Base-by-base conservation (phyloP, 768 basidiomycete genomes). In the Pleurotus cornucopiae region DNA sequence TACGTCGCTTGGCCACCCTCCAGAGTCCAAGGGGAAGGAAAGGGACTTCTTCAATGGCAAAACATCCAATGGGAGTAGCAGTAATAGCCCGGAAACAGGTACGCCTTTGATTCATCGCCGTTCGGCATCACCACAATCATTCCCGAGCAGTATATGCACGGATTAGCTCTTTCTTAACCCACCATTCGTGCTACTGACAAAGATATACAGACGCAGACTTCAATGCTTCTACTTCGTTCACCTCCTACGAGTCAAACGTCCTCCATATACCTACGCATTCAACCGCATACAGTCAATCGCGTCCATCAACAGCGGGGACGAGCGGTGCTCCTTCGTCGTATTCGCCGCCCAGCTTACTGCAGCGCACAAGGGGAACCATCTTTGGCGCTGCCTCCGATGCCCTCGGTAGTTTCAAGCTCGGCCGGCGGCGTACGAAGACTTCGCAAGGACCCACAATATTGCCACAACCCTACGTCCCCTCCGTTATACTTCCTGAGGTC, bases 401-500 rank as follows among this genome's bases (percentile, higher is more conserved):
- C 0, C 65, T 85, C 26, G 51, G 51, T 34, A 67, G 72, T 55
- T 69, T 81, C 55, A 82, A 70, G 61, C 73, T 83, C 53, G 76
- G 76, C 23, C 76, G 78, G 34, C 78, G 73, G 55, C 69, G 70
- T 45, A 40, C 51, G 16, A 78, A 76, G 47, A 61, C 72, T 55
- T 73, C 69, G 40, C 61, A 55, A 18, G 51, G 63, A 13, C 55
- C 68, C 37, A 62, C 75, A n/a, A 69, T 65, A 52, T 39, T 14
- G 9, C 38, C 37, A 14, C 51, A 40, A 41, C 38, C 51, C 20
- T 53, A 40, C 18, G 20, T 53, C 14, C 51, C 51, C 13, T 74
- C 76, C 18, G 66, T 81, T 23, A 67, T 85, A 41, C 71, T 87
- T 49, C 81, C 87, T 14, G 87, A 81, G 39, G 85, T 91, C 49